Conservation (phyloP, 2,329 filamentous ascomycete species). For the Neonectria punicea region DNA sequence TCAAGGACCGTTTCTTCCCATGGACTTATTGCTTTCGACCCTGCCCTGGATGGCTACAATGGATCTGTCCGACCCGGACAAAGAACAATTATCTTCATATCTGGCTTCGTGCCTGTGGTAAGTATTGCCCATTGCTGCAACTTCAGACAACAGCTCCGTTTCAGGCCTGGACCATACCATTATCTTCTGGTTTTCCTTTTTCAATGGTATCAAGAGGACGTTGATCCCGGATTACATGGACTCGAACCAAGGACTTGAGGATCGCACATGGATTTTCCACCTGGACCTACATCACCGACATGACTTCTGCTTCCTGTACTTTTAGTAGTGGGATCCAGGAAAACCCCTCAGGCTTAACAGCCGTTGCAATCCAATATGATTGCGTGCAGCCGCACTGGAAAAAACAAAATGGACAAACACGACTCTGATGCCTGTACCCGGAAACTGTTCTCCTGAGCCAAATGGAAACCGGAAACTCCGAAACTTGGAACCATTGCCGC, state of each 20-base stretch:
- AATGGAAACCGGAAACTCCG: slow-evolving; percentile 27
- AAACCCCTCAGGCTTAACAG: slow-evolving; percentile 31
- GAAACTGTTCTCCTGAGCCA: slow-evolving; percentile 12
- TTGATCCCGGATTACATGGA: slow-evolving; percentile 31
- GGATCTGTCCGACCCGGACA: slow-evolving; percentile 48
- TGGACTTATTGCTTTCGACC: slow-evolving; percentile 25
- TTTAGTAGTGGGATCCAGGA: slow-evolving; percentile 27
- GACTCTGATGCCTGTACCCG: slow-evolving; percentile 17
- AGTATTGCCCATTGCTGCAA: slow-evolving; percentile 51
- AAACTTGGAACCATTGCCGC: slow-evolving; percentile 9
- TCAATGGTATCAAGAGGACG: slow-evolving; percentile 29
- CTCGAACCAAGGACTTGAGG: slow-evolving; percentile 30
- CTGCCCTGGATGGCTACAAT: slow-evolving; percentile 24
- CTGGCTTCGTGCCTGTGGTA: slow-evolving; percentile 44
- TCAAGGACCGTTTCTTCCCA: slow-evolving; percentile 20
- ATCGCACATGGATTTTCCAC: slow-evolving; percentile 10
- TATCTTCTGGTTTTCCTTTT: slow-evolving; percentile 36
- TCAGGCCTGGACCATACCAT: slow-evolving; percentile 32
- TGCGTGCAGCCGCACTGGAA: slow-evolving; percentile 46
- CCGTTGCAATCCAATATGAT: slow-evolving; percentile 48
- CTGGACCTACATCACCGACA: slow-evolving; percentile 16
- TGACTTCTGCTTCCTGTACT: slow-evolving; percentile 18
- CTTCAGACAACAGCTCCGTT: slow-evolving; percentile 35
- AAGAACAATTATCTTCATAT: slow-evolving; percentile 42
- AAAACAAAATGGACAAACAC: slow-evolving; percentile 20